Evolutionary conservation across 1,284 basidiomycete species (phyloP).

Genomic region (Vanrija sp.): DNA sequence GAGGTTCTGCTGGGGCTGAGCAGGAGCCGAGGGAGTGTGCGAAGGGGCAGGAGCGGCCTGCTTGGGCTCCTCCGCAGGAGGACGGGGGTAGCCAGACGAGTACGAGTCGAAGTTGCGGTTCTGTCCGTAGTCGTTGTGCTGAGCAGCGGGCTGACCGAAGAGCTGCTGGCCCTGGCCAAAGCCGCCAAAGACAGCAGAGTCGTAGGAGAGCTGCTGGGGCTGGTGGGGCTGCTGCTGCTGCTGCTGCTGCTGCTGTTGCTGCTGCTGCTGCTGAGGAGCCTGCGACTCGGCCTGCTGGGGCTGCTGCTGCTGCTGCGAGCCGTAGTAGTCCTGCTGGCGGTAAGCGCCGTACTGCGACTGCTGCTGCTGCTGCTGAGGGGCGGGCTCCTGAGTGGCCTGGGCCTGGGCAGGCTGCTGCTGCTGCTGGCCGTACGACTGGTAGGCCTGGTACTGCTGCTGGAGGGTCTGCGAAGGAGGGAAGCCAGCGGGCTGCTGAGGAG

Average conservation of each 20-base stretch:
- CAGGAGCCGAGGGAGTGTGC: slow-evolving; percentile 34
- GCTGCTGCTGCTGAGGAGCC: slow-evolving; percentile 10
- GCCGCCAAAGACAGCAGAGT: slow-evolving; percentile 11
- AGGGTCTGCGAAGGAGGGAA: slow-evolving; percentile 35
- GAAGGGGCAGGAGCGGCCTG: slow-evolving; percentile 29
- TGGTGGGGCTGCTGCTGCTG: slow-evolving; percentile 27
- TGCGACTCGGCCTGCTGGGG: slow-evolving; percentile 17
- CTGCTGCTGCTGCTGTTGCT: slow-evolving; percentile 19
- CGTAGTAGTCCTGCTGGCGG: slow-evolving; percentile 36
- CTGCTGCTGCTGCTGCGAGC: slow-evolving; percentile 24
- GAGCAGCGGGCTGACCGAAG: slow-evolving; percentile 17
- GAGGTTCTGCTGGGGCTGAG: slow-evolving; percentile 33
- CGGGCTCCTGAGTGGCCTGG: slow-evolving; percentile 23
- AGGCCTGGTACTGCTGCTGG: slow-evolving; percentile 37
- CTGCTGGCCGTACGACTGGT: slow-evolving; percentile 31
- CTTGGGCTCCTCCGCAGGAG: slow-evolving; percentile 43
- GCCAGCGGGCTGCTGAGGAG: slow-evolving; percentile 24
- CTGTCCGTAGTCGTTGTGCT: slow-evolving; percentile 20
- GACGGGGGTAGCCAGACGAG: slow-evolving; percentile 45
- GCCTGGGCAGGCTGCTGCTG: slow-evolving; percentile 27
- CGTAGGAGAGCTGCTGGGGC: slow-evolving; percentile 30
- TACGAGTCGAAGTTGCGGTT: slow-evolving; percentile 46
- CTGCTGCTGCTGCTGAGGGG: slow-evolving; percentile 19
- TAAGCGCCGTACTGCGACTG: slow-evolving; percentile 29
- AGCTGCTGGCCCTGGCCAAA: slow-evolving; percentile 14